Conservation (phyloP, 805 yeast species). For the Sugiyamaella lignohabitans region DNA sequence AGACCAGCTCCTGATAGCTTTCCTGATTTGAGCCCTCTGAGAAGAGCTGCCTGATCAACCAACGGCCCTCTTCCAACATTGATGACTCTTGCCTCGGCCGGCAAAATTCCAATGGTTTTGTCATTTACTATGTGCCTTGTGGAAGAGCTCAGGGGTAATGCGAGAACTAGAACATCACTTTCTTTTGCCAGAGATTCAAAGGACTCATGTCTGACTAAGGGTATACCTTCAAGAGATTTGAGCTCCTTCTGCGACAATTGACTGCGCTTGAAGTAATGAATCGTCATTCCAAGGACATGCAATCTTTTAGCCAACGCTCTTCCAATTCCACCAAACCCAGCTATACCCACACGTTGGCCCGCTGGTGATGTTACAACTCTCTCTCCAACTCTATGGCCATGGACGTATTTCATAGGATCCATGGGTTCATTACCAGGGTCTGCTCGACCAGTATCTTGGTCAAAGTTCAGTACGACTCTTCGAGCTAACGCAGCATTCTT, state of each 20-base stretch:
- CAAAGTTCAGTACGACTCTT: constrained; percentile 19
- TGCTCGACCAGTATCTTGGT: constrained; percentile 9
- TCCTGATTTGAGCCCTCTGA: constrained; percentile 53
- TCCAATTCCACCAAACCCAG: constrained; percentile 75
- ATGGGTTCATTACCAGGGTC: background rate
- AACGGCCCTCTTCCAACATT: constrained; percentile 71
- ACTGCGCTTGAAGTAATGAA: constrained; percentile 54
- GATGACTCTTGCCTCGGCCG: constrained; percentile 52
- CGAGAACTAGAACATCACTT: constrained; percentile 53
- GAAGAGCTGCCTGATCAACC: constrained; percentile 56
- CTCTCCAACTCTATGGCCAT: constrained; percentile 42
- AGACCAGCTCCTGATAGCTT: constrained; percentile 59
- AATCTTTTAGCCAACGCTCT: constrained; percentile 53
- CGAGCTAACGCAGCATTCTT: constrained; percentile 45
- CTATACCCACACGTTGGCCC: constrained; percentile 54
- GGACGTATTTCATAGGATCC: background rate
- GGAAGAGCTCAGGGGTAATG: constrained; percentile 56
- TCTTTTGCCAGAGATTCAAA: constrained; percentile 38
- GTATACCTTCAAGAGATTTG: constrained; percentile 31
- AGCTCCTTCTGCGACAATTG: constrained; percentile 33
- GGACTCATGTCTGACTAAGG: constrained; percentile 33
- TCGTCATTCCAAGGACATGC: constrained; percentile 52
- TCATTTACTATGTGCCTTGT: constrained; percentile 50
- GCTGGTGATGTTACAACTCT: constrained; percentile 45
- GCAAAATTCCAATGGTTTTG: constrained; percentile 41